phyloP scores from a whole-genome alignment of 164 flowering plant genomes.

The Amborella trichopoda region DNA sequence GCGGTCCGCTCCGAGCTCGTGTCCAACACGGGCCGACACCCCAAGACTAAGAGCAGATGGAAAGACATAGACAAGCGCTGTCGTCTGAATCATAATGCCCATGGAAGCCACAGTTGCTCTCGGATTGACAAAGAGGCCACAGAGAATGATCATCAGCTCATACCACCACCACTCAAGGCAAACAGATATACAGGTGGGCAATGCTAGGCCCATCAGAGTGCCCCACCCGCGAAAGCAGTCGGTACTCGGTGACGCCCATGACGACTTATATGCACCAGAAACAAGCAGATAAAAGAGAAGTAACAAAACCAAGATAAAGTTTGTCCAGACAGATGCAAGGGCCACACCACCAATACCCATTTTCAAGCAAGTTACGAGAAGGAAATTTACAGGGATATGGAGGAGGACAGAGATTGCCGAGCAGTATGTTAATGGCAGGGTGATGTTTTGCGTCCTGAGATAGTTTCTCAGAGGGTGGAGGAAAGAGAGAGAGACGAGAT shows the following conservation, averaged over 20 bases:
- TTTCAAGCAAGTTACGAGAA: constrained; percentile 56
- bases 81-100: constrained; percentile 91
- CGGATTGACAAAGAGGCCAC: constrained; percentile 72
- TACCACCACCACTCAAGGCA: constrained; percentile 99
- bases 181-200: constrained; percentile 79
- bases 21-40: constrained; percentile 77
- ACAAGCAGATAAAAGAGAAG: constrained; percentile 37
- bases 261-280: constrained; percentile 62
- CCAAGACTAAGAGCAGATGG: constrained; percentile 80
- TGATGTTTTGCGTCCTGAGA: constrained; percentile 66
- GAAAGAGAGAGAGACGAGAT: constrained; percentile 74
- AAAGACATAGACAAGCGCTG: constrained; percentile 79
- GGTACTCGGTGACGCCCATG: constrained; percentile 72
- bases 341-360: constrained; percentile 89
- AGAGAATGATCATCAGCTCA: constrained; percentile 79
- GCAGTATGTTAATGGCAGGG: constrained; percentile 72
- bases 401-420: constrained; percentile 71
- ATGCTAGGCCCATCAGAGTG: constrained; percentile 49
- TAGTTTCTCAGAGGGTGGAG: constrained; percentile 88
- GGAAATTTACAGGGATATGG: constrained; percentile 71
- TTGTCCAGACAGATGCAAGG: constrained; percentile 77
- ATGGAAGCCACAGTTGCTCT: constrained; percentile 82
- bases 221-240: constrained; percentile 86
- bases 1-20: constrained; percentile 77
- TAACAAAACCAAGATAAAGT: constrained; percentile 49